Percentiles rank a stretch among this genome's conserved stretches.
phyloP scores from a whole-genome alignment of 1,284 basidiomycete genomes.

The Violaceomyces palustris region DNA sequence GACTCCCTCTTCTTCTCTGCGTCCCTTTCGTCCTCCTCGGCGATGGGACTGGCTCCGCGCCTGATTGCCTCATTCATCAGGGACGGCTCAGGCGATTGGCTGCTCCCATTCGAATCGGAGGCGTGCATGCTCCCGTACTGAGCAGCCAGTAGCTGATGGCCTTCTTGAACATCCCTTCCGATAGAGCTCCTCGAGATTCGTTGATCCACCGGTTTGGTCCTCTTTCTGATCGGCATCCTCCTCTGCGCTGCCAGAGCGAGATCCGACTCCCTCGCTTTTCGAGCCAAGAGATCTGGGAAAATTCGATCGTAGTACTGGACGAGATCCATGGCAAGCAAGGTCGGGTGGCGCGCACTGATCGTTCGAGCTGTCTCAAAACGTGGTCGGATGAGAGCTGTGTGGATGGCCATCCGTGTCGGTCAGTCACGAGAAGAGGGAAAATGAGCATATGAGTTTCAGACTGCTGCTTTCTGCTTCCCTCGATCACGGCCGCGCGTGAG shows the following conservation, averaged over 20 bases:
- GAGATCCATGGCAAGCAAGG: slow-evolving; percentile 70
- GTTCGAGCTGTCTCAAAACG: slow-evolving; percentile 78
- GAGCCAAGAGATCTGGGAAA: slow-evolving; percentile 72
- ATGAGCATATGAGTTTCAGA: no score
- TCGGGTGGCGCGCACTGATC: slow-evolving; percentile 67
- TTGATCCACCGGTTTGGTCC: slow-evolving; percentile 82
- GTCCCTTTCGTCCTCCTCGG: no score
- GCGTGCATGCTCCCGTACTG: neutral
- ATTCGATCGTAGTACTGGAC: slow-evolving; percentile 70
- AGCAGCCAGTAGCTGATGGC: slow-evolving; percentile 13
- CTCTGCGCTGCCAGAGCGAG: slow-evolving; percentile 46
- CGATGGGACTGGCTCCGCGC: no score
- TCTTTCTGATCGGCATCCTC: slow-evolving; percentile 72
- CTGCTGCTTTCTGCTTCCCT: no score
- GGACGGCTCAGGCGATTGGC: no score
- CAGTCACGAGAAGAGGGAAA: no score
- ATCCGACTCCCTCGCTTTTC: slow-evolving; percentile 78
- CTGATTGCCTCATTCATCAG: no score
- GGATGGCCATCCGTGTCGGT: no score
- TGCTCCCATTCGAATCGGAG: neutral
- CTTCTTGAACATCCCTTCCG: slow-evolving; percentile 16
- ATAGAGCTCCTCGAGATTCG: slow-evolving; percentile 38
- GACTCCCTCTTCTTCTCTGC: no score
- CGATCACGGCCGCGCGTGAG: no score
- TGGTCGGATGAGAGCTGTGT: slow-evolving; percentile 76